Conservation (phyloP, 169 alveolate species). For the Plasmodium chabaudi region DNA sequence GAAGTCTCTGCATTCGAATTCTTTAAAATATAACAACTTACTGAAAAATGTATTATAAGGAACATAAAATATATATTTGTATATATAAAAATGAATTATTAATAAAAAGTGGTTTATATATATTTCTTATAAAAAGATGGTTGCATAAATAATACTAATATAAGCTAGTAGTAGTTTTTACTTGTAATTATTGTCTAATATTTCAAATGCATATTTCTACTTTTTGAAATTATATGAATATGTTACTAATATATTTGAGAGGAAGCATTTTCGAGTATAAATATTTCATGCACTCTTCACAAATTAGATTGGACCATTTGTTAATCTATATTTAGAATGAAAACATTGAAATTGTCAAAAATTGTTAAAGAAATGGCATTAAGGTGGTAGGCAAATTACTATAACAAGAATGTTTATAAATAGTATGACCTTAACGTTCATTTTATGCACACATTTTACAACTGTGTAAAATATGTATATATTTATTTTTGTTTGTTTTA, state of each 20-base stretch:
- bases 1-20: slow-evolving; percentile 47
- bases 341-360: slow-evolving; percentile 2
- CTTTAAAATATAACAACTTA: slow-evolving; percentile 74
- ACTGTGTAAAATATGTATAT: not conserved
- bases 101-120: too few relatives aligned
- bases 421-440: too few relatives aligned
- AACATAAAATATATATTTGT: not conserved
- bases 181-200: not conserved
- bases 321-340: slow-evolving; percentile 37
- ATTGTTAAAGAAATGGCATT: not conserved
- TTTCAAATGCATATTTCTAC: not conserved
- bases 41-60: slow-evolving; percentile 20
- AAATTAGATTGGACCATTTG: slow-evolving; percentile 65
- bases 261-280: slow-evolving; percentile 72
- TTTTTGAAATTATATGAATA: slow-evolving; percentile 10
- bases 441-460: slow-evolving; percentile 2
- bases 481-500: slow-evolving; percentile 11
- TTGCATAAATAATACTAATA: too few relatives aligned
- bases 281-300: slow-evolving; percentile 54
- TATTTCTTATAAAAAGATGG: too few relatives aligned
- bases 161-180: too few relatives aligned
- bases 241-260: slow-evolving; percentile 50
- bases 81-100: not conserved
- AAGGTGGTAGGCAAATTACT: not conserved
- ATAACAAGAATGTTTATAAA: not conserved